phyloP scores from a whole-genome alignment of 148 eudicot species.

The Talinum fruticosum region DNA sequence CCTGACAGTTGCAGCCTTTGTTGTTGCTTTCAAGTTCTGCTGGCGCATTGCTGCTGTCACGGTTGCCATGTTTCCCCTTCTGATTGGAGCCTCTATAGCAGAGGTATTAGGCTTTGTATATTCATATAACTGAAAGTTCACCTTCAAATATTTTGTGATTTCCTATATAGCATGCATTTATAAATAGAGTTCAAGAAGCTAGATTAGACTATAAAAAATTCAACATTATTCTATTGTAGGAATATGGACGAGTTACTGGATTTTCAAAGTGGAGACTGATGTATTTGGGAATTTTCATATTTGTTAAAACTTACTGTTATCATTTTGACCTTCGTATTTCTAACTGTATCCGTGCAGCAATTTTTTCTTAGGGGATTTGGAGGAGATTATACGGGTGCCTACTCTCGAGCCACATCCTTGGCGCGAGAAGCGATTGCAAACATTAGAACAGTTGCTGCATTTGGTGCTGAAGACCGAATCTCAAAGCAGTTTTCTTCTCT shows the following conservation, averaged over 20 bases:
- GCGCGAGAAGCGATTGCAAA: constrained; percentile 71
- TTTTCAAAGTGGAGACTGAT: neutral
- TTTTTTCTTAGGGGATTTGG: constrained; percentile 71
- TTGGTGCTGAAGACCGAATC: constrained; percentile 60
- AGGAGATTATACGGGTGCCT: constrained; percentile 53
- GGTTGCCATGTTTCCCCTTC: constrained; percentile 53
- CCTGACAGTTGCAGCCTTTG: constrained; percentile 54
- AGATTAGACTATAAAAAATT: too few relatives aligned
- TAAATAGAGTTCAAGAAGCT: too few relatives aligned
- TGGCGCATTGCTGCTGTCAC: constrained; percentile 71
- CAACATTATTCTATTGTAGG: too few relatives aligned
- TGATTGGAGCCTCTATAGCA: constrained; percentile 58
- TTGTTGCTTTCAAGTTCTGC: constrained; percentile 47
- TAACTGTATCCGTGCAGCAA: constrained; percentile 36
- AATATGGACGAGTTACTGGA: neutral
- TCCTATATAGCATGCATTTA: too few relatives aligned
- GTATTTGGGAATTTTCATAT: neutral
- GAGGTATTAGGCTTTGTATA: constrained; percentile 35
- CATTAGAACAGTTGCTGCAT: constrained; percentile 67
- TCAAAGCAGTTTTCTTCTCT: constrained; percentile 41
- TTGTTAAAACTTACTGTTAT: neutral
- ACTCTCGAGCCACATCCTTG: constrained; percentile 47
- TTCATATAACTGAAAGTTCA: too few relatives aligned
- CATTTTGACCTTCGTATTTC: neutral
- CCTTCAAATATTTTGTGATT: too few relatives aligned